Evolutionary conservation across 306 rosid genomes (phyloP).

Genomic region (Begonia fuchsioides): DNA sequence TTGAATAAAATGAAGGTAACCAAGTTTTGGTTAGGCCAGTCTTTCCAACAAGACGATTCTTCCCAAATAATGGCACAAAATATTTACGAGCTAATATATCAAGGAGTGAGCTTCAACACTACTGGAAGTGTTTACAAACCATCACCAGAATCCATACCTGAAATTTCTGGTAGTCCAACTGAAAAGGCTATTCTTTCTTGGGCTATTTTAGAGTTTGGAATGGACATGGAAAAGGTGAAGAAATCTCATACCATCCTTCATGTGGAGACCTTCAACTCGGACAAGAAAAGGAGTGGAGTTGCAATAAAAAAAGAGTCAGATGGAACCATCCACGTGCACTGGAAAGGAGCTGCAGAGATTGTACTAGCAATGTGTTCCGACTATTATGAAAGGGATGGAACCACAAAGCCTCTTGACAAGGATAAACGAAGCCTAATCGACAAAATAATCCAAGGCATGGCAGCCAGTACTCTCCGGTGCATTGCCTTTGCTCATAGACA

Average conservation of each 20-base stretch:
- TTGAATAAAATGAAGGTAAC: conserved; percentile 68
- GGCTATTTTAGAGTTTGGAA: conserved; percentile 48
- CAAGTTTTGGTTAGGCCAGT: conserved; percentile 54
- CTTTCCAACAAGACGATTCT: conserved; percentile 22
- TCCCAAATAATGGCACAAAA: conserved; percentile 16
- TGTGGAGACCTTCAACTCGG: conserved; percentile 75
- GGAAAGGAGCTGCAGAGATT: conserved; percentile 94
- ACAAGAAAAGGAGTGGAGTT: conserved; percentile 75
- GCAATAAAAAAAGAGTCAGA: conserved; percentile 30
- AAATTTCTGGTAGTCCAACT: conserved; percentile 73
- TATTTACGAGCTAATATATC: conserved; percentile 38
- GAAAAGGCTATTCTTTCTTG: conserved; percentile 74
- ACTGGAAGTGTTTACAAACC: conserved; percentile 51
- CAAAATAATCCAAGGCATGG: conserved; percentile 66
- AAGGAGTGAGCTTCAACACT: conserved; percentile 62
- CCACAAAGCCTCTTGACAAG: conserved; percentile 25
- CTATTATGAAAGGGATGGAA: conserved; percentile 36
- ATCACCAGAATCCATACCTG: conserved; percentile 33
- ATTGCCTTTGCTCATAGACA: conserved; percentile 61
- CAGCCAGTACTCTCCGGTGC: conserved; percentile 74
- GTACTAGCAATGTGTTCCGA: conserved; percentile 56
- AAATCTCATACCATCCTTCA: conserved; percentile 28
- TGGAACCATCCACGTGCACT: conserved; percentile 44
- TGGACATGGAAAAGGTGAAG: conserved; percentile 53
- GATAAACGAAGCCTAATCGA: conserved; percentile 24